Evolutionary conservation across 352 stramenopile genomes (phyloP), one percentile per base, ranked within the genome.

Genomic region (Phytophthora pini): DNA sequence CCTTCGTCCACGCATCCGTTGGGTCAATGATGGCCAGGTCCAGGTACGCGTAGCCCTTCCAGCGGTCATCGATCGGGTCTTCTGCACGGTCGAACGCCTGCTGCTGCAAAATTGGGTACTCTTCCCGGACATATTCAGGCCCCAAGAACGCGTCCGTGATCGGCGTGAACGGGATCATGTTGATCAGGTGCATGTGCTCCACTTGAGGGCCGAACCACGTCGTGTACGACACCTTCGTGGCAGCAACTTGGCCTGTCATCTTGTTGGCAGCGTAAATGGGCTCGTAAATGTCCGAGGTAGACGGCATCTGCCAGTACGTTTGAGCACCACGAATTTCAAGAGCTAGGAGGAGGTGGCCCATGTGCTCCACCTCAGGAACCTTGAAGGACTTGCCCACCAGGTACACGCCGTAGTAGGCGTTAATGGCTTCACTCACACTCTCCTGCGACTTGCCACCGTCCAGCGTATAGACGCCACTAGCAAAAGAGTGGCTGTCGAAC

Each of bases 401-500:
- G 62, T 97, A 98, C n/a, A 98, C 95, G 41, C 90, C 95, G 74
- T 98, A 99, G 81, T 99, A 99, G 46, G 94, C 95, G 81, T 99
- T 99, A 29, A 98, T 89, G 40, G 95, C 96, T 80, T 99, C 96
- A 65, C 93, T 98, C 27, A 97, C 95, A 67, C 92, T 98, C 73
- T 99, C 97, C 79, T 99, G 95, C 15, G 88, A 94, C 80, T 99
- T 99, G 57, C 96, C 97, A 59, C 98, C 91, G 41, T 92, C 92
- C 63, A 98, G 86, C 49, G 85, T 82, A 77, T 99, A 99, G 26
- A 99, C 75, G 26, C 97, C 97, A 61, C 92, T 98, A 8, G 97
- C 96, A 78, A 97, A 99, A 48, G 93, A 98, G 68, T 99, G 95
- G 45, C 94, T 90, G 63, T 99, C 96, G 74, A 98, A 99, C 90